phyloP scores from a whole-genome alignment of 371 early-diverging fungal species.

The Thermomucor indicae-seudaticae region DNA sequence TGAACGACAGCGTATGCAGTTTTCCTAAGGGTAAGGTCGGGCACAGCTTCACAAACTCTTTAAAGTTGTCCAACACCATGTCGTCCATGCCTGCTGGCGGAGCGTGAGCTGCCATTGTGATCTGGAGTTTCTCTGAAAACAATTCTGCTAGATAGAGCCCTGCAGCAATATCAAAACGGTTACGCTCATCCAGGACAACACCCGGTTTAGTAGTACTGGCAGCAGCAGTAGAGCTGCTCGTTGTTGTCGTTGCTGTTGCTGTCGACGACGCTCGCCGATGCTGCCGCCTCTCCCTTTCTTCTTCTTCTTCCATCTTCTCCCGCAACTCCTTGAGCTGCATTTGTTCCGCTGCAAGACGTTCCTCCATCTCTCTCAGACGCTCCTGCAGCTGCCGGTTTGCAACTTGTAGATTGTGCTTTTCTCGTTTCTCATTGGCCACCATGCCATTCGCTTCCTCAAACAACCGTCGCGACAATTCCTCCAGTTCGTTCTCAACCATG shows the following conservation, averaged over 20 bases:
- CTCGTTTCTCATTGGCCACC: slow-evolving; percentile 74
- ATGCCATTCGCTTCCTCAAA: slow-evolving; percentile 88
- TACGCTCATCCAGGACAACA: slow-evolving; percentile 4
- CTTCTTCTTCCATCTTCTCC: slow-evolving; percentile 61
- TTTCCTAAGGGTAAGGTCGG: slow-evolving; percentile 58
- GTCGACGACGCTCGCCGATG: not conserved
- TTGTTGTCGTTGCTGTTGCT: not conserved
- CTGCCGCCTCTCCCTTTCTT: no score
- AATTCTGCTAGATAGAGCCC: slow-evolving; percentile 11
- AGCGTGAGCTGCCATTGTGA: not conserved
- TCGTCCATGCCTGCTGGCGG: slow-evolving; percentile 45
- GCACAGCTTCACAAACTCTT: slow-evolving; percentile 68
- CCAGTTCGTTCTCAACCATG: slow-evolving; percentile 78
- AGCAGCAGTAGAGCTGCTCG: not conserved
- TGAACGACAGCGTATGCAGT: slow-evolving; percentile 69
- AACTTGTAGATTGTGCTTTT: slow-evolving; percentile 54
- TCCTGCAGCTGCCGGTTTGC: slow-evolving; percentile 53
- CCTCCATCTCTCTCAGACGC: slow-evolving; percentile 61
- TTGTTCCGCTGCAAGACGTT: slow-evolving; percentile 64
- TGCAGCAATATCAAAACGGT: slow-evolving; percentile 15
- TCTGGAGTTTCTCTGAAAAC: slow-evolving; percentile 1
- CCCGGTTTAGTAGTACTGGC: not conserved
- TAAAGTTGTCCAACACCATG: slow-evolving; percentile 71
- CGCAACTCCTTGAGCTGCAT: slow-evolving; percentile 74
- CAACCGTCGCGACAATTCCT: slow-evolving; percentile 74